Percentiles rank a stretch among this genome's conserved stretches.
Evolutionary conservation across 768 basidiomycete species (phyloP).

Genomic region (Trametes gibbosa): DNA sequence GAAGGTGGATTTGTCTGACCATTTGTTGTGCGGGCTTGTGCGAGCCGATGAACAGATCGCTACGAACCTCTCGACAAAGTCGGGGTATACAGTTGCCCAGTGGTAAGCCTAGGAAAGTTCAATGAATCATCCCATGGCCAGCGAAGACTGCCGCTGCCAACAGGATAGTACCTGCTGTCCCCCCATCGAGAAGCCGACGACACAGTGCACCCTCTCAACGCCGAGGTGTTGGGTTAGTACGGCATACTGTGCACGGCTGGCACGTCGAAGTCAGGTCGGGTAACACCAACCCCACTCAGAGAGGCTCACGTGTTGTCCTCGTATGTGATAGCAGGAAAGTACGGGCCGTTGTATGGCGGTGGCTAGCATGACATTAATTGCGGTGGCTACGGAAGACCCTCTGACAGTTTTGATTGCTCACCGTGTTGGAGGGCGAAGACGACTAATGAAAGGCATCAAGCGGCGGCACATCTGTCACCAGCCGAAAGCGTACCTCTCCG

Average conservation of each 20-base stretch:
- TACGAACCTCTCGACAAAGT: conserved; percentile 46
- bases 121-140: background rate
- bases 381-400: background rate
- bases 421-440: conserved; percentile 31
- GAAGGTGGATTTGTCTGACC: conserved; percentile 32
- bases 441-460: conserved; percentile 15
- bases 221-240: conserved; percentile 26
- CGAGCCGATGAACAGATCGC: conserved; percentile 50
- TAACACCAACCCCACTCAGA: background rate
- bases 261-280: background rate
- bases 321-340: conserved; percentile 31
- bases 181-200: conserved; percentile 31
- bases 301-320: conserved; percentile 29
- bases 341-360: conserved; percentile 32
- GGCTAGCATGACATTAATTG: conserved; percentile 19
- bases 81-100: conserved; percentile 54
- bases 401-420: background rate
- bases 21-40: conserved; percentile 53
- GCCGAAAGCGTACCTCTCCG: conserved; percentile 27
- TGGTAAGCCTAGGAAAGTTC: conserved; percentile 42
- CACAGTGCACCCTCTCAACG: conserved; percentile 23
- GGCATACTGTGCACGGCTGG: conserved; percentile 27
- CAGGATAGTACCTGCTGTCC: conserved; percentile 26
- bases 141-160: background rate
- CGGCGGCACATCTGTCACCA: too few relatives aligned